Evolutionary conservation across 148 eudicot genomes (phyloP).

Genomic region (Camellia granthamiana): DNA sequence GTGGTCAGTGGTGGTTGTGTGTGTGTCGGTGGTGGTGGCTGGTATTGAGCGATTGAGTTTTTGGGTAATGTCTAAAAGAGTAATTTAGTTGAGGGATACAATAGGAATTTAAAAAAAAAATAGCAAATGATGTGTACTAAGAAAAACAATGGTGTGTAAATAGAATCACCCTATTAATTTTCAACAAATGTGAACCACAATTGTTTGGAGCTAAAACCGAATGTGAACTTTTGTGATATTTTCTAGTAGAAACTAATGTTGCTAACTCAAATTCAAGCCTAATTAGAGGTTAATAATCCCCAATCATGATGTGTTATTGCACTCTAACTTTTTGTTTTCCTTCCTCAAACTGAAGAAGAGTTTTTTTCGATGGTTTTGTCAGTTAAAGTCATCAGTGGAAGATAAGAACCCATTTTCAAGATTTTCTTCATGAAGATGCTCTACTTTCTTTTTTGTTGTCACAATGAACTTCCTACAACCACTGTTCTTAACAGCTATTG

Average conservation of each 20-base stretch:
- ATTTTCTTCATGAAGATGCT: no score
- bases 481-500: not conserved
- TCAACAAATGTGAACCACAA: not conserved
- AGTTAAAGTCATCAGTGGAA: not conserved
- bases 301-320: not conserved
- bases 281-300: no score
- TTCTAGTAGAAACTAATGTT: not conserved
- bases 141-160: no score
- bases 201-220: not conserved
- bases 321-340: not conserved
- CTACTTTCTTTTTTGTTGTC: no score
- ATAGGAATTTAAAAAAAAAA: no score
- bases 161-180: not conserved
- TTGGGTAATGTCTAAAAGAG: no score
- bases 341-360: not conserved
- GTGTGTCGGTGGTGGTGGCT: no score
- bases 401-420: not conserved
- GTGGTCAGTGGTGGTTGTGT: no score
- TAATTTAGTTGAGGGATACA: no score
- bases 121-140: no score
- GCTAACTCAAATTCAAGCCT: not conserved
- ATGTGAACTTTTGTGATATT: not conserved
- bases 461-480: no score
- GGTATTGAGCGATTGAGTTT: no score
- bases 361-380: not conserved